These are phyloP conservation scores for Turritis glabra DNA, from an alignment of 345 rosid species.

Conservation along the genomic window DNA sequence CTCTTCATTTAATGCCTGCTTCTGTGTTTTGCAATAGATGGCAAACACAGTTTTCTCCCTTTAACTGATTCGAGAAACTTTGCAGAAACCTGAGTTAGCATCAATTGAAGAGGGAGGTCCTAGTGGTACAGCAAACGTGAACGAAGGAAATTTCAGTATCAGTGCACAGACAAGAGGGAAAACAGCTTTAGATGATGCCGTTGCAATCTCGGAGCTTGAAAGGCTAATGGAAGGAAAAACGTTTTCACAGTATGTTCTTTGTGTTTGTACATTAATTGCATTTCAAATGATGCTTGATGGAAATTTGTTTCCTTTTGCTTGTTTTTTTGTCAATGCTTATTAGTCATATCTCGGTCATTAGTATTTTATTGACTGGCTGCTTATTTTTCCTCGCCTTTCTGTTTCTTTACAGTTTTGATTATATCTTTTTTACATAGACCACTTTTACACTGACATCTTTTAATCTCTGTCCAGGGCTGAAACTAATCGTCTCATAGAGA, in stretches of 20 bases:
- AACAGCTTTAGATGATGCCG: constrained; percentile 30
- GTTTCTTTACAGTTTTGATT: not conserved
- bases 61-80: constrained; percentile 11
- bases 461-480: constrained; percentile 59
- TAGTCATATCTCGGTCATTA: constrained; percentile 15
- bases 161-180: constrained; percentile 39
- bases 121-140: constrained; percentile 36
- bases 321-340: constrained; percentile 13
- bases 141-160: constrained; percentile 31
- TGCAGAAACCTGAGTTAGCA: constrained; percentile 29
- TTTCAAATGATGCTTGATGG: constrained; percentile 17
- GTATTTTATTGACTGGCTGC: constrained; percentile 4
- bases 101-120: constrained; percentile 44
- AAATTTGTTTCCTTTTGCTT: constrained; percentile 20
- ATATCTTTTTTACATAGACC: not conserved
- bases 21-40: constrained; percentile 18
- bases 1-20: constrained; percentile 14
- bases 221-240: constrained; percentile 59
- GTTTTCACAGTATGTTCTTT: constrained; percentile 61
- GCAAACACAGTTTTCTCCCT: not conserved
- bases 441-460: constrained; percentile 23
- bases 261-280: constrained; percentile 14
- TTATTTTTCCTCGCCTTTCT: not conserved
- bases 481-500: constrained; percentile 58
- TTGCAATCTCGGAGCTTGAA: constrained; percentile 65